These are phyloP conservation scores for Phialemoniopsis sp. DNA, from an alignment of 2,329 filamentous ascomycete genomes.

Conservation along the genomic window DNA sequence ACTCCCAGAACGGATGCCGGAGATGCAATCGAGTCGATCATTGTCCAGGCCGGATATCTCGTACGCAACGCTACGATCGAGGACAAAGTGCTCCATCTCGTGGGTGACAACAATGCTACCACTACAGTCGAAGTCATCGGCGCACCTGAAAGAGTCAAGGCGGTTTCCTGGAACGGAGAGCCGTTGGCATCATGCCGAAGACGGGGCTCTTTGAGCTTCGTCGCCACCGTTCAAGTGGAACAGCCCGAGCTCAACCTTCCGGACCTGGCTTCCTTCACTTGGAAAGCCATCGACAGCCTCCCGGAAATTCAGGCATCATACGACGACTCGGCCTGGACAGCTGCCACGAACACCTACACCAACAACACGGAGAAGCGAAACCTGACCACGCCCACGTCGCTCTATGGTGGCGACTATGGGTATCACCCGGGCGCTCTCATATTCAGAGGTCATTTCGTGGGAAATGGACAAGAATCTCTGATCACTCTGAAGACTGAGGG, in stretches of 20 bases:
- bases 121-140: constrained; percentile 65
- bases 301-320: constrained; percentile 63
- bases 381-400: constrained; percentile 62
- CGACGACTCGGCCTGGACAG: constrained; percentile 64
- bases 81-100: constrained; percentile 54
- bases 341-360: constrained; percentile 51
- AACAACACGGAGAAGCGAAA: constrained; percentile 55
- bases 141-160: constrained; percentile 42
- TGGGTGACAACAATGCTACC: constrained; percentile 69
- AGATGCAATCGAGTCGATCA: too few relatives aligned
- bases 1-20: constrained; percentile 31
- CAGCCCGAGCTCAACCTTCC: constrained; percentile 50
- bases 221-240: constrained; percentile 37
- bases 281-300: constrained; percentile 67
- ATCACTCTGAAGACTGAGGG: constrained; percentile 57
- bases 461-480: constrained; percentile 51
- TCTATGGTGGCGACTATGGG: constrained; percentile 71
- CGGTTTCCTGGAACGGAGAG: too few relatives aligned
- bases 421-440: constrained; percentile 66
- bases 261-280: constrained; percentile 51
- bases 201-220: too few relatives aligned
- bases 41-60: constrained; percentile 62
- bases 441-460: constrained; percentile 65
- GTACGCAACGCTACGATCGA: constrained; percentile 54
- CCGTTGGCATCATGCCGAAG: too few relatives aligned